Base-by-base conservation (phyloP, 2,329 filamentous ascomycete genomes). In the Claviceps paspali region DNA sequence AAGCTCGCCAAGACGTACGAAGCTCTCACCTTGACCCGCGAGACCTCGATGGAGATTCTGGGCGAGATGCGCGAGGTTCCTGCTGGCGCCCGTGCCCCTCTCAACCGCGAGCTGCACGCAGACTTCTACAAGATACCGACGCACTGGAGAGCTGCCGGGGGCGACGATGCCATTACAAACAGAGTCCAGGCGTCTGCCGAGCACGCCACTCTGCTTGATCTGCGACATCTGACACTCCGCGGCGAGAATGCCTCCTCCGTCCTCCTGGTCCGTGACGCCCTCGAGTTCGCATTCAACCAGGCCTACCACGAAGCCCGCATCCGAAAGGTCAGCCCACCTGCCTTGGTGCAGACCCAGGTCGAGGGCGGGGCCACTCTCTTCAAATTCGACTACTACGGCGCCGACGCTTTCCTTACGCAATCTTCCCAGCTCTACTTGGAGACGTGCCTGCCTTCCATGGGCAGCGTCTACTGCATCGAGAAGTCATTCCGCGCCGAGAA, bases 401-500 rank as follows among this genome's bases (percentile, higher is more conserved):
- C 95, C 61, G 73, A 79, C 49, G 82, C 91, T 41, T 98, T 87
- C 66, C 76, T 98, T 44, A 96, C 91, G 4, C 91, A 98, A 63
- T 95, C 87, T 3, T 93, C 84, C 24, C 91, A 98, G 62, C 76
- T 98, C 38, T 98, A 98, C 63, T 81, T 98, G 41, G 91, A 98
- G 68, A 98, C 91, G 23, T 85, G 80, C 47, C 67, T 98, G 23
- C 85, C 88, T 9, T 84, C 81, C 36, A 70, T 96, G 51, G 91
- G 91, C 49, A 84, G 95, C 56, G 86, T 95, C 37, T 98, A 92
- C 72, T 96, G 88, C 57, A 88, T 98, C 52, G 87, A 94, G 61
- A 94, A 94, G 60, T 96, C 88, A 2, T 98, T 98, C 79, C 87
- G 91, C 43, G 91, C 91, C 11, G 91, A 98, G 63, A 95, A 95